Evolutionary conservation across 805 yeast genomes (phyloP), one percentile per base, ranked within the genome.

Genomic region (Danielia oregonensis): DNA sequence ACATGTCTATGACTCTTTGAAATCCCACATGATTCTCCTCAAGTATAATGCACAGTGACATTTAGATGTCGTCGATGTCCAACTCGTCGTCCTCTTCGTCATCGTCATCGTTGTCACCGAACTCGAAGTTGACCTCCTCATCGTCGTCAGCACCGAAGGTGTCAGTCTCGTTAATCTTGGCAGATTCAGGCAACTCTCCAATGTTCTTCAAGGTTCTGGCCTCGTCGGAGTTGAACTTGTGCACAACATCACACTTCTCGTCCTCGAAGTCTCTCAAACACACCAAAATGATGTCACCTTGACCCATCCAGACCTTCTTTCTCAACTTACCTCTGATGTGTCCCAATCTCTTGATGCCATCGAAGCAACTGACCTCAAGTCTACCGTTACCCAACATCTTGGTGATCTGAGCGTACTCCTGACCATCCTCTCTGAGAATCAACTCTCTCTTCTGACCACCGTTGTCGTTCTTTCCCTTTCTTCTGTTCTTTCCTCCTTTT

Each of bases 221-320:
- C 69, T 93, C 99, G 57, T 93, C 99, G 33, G 96, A 82, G 64
- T 85, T 87, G 68, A 83, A 93, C 68, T 93, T 93, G 65, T 91
- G 94, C 39, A 93, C 91, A 50, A 93, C 97, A 63, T 93, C 99
- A 73, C 97, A 93, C 64, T 86, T 95, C 44, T 86, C 96, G 57
- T 91, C 97, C 69, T 93, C 97, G 79, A 93, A 93, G 57, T 93
- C 99, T 76, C 99, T 88, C 54, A 93, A 78, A 6, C 96, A 89
- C 30, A 91, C 93, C 58, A 93, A 72, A 51, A 93, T 87, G 53
- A 93, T 93, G 62, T 93, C 99, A 71, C 98, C 98, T 65, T 88
- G 97, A 30, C 86, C 86, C 87, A 93, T 89, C 99, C 99, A 93
- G 42, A 93, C 98, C 78, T 91, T 93, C 82, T 93, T 93, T 78